Conservation (phyloP, 139 green algal genomes). For the Volvox reticuliferus region DNA sequence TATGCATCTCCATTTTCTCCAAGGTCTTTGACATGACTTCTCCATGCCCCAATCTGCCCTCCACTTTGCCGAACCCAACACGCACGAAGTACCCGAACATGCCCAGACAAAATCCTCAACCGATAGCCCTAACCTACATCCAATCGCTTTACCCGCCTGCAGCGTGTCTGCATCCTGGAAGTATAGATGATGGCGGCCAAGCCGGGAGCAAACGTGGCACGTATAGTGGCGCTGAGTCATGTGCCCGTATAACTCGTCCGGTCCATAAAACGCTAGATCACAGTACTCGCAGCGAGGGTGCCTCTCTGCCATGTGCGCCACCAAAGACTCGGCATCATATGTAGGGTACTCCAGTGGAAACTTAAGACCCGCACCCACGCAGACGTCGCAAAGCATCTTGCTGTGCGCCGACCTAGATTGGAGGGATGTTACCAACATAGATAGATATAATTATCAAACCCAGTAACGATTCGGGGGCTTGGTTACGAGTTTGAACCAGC, state of each 20-base stretch:
- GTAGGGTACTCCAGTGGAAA: slow-evolving; percentile 61
- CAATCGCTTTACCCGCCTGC: slow-evolving; percentile 19
- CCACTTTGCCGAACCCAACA: no score
- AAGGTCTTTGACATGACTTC: no score
- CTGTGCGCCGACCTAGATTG: slow-evolving; percentile 6
- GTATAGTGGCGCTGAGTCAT: slow-evolving; percentile 68
- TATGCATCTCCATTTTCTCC: no score
- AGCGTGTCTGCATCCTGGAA: slow-evolving; percentile 43
- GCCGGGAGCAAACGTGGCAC: slow-evolving; percentile 76
- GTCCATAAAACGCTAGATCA: slow-evolving; percentile 66
- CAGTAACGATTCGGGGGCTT: no score
- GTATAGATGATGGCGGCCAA: slow-evolving; percentile 43
- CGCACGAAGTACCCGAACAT: no score
- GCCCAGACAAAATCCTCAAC: no score
- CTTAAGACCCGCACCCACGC: slow-evolving; percentile 51
- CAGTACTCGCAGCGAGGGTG: slow-evolving; percentile 83
- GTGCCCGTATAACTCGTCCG: slow-evolving; percentile 70
- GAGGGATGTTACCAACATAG: no score
- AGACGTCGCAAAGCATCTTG: slow-evolving; percentile 60
- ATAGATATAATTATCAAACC: no score
- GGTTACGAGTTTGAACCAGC: no score
- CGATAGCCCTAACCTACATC: no score
- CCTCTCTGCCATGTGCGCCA: slow-evolving; percentile 52
- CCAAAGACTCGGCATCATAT: slow-evolving; percentile 51
- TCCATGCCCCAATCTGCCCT: no score